Conservation (phyloP, 495 filamentous ascomycete species). For the Aspergillus affinis region DNA sequence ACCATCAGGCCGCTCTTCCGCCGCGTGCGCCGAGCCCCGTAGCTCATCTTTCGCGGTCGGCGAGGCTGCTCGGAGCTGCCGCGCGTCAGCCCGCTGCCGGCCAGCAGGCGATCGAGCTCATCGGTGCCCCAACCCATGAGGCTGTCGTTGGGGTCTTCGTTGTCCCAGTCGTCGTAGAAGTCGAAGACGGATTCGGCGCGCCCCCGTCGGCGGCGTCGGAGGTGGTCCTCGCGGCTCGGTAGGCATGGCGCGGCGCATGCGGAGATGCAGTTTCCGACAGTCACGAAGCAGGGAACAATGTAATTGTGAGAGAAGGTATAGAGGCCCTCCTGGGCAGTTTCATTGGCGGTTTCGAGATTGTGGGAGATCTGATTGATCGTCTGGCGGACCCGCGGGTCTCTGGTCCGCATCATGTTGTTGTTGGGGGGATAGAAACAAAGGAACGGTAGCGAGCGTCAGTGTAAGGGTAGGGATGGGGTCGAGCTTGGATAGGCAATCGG, state of each 20-base stretch:
- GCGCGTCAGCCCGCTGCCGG: constrained; percentile 62
- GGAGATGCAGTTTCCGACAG: constrained; percentile 62
- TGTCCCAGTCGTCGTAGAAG: constrained; percentile 98
- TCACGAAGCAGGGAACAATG: constrained; percentile 74
- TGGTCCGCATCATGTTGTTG: constrained; percentile 58
- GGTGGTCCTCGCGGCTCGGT: constrained; percentile 69
- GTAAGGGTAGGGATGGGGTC: neutral
- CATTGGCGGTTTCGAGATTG: constrained; percentile 88
- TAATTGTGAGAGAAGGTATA: constrained; percentile 87
- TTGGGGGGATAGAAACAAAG: constrained; percentile 11
- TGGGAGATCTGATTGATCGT: constrained; percentile 91
- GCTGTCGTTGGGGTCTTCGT: constrained; percentile 61
- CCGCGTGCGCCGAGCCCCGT: constrained; percentile 65
- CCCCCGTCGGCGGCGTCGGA: constrained; percentile 65
- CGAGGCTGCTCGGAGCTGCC: constrained; percentile 62
- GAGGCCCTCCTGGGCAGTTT: constrained; percentile 82
- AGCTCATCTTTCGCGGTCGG: constrained; percentile 82
- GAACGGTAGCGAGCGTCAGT: constrained; percentile 2
- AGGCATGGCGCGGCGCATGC: constrained; percentile 72
- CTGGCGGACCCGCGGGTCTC: constrained; percentile 91
- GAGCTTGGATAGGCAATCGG: neutral
- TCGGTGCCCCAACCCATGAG: constrained; percentile 75
- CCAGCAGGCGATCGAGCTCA: constrained; percentile 84
- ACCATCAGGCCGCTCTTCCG: constrained; percentile 65
- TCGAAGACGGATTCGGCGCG: constrained; percentile 84